These are phyloP conservation scores for Phellopilus nigrolimitatus DNA, from an alignment of 1,284 basidiomycete genomes.

Conservation along the genomic window DNA sequence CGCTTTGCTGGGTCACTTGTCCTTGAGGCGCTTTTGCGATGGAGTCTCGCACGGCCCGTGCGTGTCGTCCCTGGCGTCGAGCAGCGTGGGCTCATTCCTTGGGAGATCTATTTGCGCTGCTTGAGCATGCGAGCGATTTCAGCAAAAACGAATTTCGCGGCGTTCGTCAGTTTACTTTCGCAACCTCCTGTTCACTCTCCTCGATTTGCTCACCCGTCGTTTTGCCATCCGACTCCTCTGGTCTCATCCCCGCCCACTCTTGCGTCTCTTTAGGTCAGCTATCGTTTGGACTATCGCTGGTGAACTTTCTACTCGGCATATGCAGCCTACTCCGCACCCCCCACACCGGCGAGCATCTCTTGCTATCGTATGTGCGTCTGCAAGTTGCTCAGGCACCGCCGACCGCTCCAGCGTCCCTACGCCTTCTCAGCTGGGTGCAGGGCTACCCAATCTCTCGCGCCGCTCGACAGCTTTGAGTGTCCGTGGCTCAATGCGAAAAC, in stretches of 20 bases:
- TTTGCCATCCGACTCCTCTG: slow-evolving; percentile 79
- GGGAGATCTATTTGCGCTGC: slow-evolving; percentile 75
- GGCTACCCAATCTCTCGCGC: slow-evolving; percentile 71
- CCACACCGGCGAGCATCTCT: slow-evolving; percentile 82
- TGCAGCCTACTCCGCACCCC: slow-evolving; percentile 75
- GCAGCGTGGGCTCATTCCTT: slow-evolving; percentile 68
- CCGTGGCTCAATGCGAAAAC: slow-evolving; percentile 72
- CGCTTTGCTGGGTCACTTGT: slow-evolving; percentile 79
- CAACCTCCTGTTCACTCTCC: slow-evolving; percentile 59
- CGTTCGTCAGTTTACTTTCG: slow-evolving; percentile 57
- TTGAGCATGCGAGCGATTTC: no score
- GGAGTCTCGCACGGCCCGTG: no score
- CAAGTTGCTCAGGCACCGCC: no score
- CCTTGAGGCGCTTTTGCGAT: slow-evolving; percentile 83
- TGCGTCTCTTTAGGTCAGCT: slow-evolving; percentile 84
- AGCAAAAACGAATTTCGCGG: slow-evolving; percentile 63
- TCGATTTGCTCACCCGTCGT: slow-evolving; percentile 73
- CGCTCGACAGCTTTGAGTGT: slow-evolving; percentile 25
- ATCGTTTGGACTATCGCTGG: no score
- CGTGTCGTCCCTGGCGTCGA: slow-evolving; percentile 61
- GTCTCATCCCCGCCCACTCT: slow-evolving; percentile 81
- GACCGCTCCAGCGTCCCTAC: no score
- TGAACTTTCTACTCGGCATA: slow-evolving; percentile 80
- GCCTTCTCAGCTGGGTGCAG: no score
- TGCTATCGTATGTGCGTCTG: no score